A percentile compares a stretch with the other conserved stretches of the same genome.
These are phyloP conservation scores for Perilla frutescens DNA, from an alignment of 257 asterid species.

Conservation along the genomic window DNA sequence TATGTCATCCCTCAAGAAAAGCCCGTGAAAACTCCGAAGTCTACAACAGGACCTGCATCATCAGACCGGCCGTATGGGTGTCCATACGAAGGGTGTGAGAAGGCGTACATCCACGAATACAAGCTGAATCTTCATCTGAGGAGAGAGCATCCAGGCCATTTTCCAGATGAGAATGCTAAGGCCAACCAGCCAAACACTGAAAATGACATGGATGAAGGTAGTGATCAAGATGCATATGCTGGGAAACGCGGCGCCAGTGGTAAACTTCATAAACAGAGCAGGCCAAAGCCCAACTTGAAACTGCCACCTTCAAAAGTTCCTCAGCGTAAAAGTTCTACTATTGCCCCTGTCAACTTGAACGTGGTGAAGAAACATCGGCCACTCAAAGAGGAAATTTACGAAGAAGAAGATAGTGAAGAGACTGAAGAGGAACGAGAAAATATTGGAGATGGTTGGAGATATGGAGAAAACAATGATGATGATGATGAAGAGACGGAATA, in stretches of 20 bases:
- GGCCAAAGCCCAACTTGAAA: constrained; percentile 81
- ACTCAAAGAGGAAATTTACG: constrained; percentile 56
- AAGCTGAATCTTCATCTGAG: constrained; percentile 93
- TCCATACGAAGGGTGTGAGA: constrained; percentile 94
- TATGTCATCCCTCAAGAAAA: constrained; percentile 66
- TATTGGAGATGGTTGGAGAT: constrained; percentile 78
- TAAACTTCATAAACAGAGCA: constrained; percentile 64
- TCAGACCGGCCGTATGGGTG: constrained; percentile 91
- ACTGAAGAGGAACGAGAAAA: constrained; percentile 93
- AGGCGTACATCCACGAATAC: constrained; percentile 99
- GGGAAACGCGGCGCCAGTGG: constrained; percentile 55
- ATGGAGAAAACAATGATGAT: constrained; percentile 62
- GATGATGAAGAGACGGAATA: constrained; percentile 99
- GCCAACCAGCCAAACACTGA: constrained; percentile 51
- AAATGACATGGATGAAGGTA: constrained; percentile 78
- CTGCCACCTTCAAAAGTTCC: constrained; percentile 76
- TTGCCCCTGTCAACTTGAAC: constrained; percentile 57
- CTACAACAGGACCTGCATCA: constrained; percentile 67
- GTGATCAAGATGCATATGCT: constrained; percentile 73
- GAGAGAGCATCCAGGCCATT: constrained; percentile 95
- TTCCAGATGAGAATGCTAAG: constrained; percentile 74
- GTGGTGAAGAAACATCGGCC: constrained; percentile 66
- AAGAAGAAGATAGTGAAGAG: constrained; percentile 96
- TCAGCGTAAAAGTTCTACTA: constrained; percentile 59
- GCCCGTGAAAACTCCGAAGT: constrained; percentile 70